These are phyloP conservation scores for Globisporangium solare DNA, from an alignment of 352 stramenopile genomes.

Conservation along the genomic window DNA sequence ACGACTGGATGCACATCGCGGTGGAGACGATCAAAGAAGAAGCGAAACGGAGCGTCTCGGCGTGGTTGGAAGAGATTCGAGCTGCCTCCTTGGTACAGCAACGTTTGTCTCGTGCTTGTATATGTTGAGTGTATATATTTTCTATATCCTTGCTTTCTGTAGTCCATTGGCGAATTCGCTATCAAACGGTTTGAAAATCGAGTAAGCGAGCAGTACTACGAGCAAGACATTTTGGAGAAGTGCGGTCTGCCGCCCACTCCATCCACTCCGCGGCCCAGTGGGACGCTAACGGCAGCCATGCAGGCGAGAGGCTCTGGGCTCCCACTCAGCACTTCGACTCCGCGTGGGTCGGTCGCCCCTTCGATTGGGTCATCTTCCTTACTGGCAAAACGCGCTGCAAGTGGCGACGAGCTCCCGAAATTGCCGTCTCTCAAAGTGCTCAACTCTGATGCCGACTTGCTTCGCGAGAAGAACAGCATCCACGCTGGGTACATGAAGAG, in stretches of 20 bases:
- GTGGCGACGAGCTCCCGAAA: constrained; percentile 31
- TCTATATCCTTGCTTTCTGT: background rate
- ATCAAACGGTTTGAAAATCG: constrained; percentile 75
- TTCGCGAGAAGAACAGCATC: constrained; percentile 57
- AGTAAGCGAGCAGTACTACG: constrained; percentile 69
- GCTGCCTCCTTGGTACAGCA: constrained; percentile 38
- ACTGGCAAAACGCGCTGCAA: constrained; percentile 1
- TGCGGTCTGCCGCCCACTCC: constrained; percentile 28
- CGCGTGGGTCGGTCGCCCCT: constrained; percentile 20
- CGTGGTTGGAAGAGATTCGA: constrained; percentile 73
- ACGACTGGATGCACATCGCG: constrained; percentile 71
- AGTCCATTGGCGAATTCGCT: constrained; percentile 61
- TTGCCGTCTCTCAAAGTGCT: constrained; percentile 67
- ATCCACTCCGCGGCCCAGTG: constrained; percentile 12
- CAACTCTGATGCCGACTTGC: constrained; percentile 56
- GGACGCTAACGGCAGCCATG: background rate
- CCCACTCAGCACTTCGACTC: constrained; percentile 7
- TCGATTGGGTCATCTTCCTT: constrained; percentile 15
- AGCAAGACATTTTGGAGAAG: constrained; percentile 73
- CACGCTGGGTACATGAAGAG: constrained; percentile 69
- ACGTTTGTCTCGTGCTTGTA: background rate
- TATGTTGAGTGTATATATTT: background rate
- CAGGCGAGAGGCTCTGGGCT: background rate
- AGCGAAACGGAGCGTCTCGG: constrained; percentile 52
- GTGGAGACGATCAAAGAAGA: constrained; percentile 74